Conservation (phyloP, 2,329 filamentous ascomycete genomes). For the Aspergillus japonicus region DNA sequence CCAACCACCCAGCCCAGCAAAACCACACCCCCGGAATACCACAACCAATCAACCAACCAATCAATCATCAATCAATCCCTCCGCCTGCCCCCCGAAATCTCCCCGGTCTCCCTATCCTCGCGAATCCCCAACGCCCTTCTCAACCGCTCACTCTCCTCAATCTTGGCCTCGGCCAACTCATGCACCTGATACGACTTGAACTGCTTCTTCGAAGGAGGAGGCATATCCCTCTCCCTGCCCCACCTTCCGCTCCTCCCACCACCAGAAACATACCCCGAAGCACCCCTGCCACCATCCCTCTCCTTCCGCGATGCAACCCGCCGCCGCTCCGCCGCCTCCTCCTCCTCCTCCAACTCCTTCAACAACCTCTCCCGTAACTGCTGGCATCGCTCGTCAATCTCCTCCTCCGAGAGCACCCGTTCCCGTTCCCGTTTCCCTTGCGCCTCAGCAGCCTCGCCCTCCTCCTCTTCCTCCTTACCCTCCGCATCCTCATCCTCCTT, state of each 20-base stretch:
- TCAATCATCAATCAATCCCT: background rate
- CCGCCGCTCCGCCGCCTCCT: slow-evolving; percentile 21
- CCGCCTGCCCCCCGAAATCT: slow-evolving; percentile 41
- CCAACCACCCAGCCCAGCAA: background rate
- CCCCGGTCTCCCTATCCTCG: slow-evolving; percentile 81
- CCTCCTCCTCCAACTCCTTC: slow-evolving; percentile 53
- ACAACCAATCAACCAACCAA: background rate
- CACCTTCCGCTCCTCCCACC: slow-evolving; percentile 23
- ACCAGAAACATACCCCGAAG: background rate
- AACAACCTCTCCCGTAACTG: slow-evolving; percentile 64
- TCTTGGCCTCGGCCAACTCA: slow-evolving; percentile 93
- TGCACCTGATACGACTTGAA: slow-evolving; percentile 94
- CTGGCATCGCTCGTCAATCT: slow-evolving; percentile 77
- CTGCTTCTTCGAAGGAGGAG: slow-evolving; percentile 42
- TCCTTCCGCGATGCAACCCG: slow-evolving; percentile 9
- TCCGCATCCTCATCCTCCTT: slow-evolving; percentile 26
- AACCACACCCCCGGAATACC: no score
- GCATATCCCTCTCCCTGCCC: slow-evolving; percentile 19
- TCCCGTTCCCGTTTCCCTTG: slow-evolving; percentile 43
- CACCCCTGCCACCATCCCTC: slow-evolving; percentile 19
- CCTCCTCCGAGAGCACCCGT: slow-evolving; percentile 67
- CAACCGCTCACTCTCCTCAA: slow-evolving; percentile 87
- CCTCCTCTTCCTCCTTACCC: slow-evolving; percentile 56
- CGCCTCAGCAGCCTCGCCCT: slow-evolving; percentile 88
- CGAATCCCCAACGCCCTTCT: slow-evolving; percentile 83